Evolutionary conservation across 352 stramenopile species (phyloP).

Genomic region (Lagenidium giganteum): DNA sequence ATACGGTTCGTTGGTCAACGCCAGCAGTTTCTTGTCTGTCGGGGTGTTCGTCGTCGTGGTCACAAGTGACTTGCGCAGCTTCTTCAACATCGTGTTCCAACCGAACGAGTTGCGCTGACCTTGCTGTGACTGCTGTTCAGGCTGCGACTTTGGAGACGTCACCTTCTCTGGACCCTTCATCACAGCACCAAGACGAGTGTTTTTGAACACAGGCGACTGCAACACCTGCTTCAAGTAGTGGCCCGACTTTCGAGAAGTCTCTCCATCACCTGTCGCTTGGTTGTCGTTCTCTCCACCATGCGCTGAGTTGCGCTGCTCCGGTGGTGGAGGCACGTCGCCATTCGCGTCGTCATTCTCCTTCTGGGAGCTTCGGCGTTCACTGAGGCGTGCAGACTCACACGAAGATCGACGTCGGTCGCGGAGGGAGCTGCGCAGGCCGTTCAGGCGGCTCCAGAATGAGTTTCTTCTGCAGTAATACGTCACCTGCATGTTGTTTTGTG

Average conservation of each 20-base stretch:
- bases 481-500: slow-evolving; percentile 56
- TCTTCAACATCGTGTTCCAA: slow-evolving; percentile 81
- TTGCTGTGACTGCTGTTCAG: slow-evolving; percentile 14
- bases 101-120: slow-evolving; percentile 49
- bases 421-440: background rate
- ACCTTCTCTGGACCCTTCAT: slow-evolving; percentile 60
- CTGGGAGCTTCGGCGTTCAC: slow-evolving; percentile 5
- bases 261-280: slow-evolving; percentile 14
- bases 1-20: slow-evolving; percentile 70
- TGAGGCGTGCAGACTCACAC: slow-evolving; percentile 10
- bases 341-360: slow-evolving; percentile 1
- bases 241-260: slow-evolving; percentile 50
- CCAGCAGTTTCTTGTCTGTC: slow-evolving; percentile 63
- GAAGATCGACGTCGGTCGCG: slow-evolving; percentile 8
- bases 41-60: slow-evolving; percentile 48
- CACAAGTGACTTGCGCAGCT: slow-evolving; percentile 73
- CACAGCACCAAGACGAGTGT: slow-evolving; percentile 59
- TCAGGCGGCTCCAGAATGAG: too few relatives aligned
- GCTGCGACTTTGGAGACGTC: slow-evolving; percentile 24
- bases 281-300: slow-evolving; percentile 25
- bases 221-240: slow-evolving; percentile 85
- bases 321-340: slow-evolving; percentile 1
- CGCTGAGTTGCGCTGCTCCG: slow-evolving; percentile 13
- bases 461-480: background rate
- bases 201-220: slow-evolving; percentile 79